Conservation (phyloP, 2,329 filamentous ascomycete species). For the Pyrenochaeta sp. region DNA sequence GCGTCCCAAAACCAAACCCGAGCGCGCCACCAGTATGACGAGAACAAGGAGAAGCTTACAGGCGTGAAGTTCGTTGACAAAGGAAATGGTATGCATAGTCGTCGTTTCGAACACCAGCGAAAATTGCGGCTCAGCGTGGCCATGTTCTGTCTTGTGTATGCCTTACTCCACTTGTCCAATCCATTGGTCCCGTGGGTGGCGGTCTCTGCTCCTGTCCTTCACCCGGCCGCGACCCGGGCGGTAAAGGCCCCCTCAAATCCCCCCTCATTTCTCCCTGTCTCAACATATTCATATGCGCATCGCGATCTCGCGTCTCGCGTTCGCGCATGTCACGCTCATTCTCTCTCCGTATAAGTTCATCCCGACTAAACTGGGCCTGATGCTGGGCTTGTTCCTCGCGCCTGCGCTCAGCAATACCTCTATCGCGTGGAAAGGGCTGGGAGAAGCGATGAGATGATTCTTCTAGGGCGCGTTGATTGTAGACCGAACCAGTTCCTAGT, state of each 20-base stretch:
- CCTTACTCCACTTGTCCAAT: constrained; percentile 30
- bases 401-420: constrained; percentile 37
- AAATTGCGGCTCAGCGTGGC: constrained; percentile 9
- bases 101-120: not conserved
- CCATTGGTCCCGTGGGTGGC: constrained; percentile 24
- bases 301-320: constrained; percentile 28
- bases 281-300: constrained; percentile 27
- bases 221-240: constrained; percentile 18
- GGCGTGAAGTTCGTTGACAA: too few relatives aligned
- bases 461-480: constrained; percentile 38
- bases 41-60: too few relatives aligned
- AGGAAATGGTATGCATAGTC: too few relatives aligned
- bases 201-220: constrained; percentile 22
- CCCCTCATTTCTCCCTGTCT: constrained; percentile 27
- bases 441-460: constrained; percentile 36
- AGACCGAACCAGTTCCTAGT: constrained; percentile 34
- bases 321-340: constrained; percentile 33
- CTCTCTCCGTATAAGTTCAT: constrained; percentile 34
- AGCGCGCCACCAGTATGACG: not conserved
- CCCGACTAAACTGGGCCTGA: constrained; percentile 29
- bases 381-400: constrained; percentile 42
- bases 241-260: constrained; percentile 24
- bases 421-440: constrained; percentile 33
- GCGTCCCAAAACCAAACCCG: not conserved
- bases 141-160: constrained; percentile 28